These are phyloP conservation scores for Azolla pinnata DNA, from an alignment of 75 land plant species.

Conservation along the genomic window DNA sequence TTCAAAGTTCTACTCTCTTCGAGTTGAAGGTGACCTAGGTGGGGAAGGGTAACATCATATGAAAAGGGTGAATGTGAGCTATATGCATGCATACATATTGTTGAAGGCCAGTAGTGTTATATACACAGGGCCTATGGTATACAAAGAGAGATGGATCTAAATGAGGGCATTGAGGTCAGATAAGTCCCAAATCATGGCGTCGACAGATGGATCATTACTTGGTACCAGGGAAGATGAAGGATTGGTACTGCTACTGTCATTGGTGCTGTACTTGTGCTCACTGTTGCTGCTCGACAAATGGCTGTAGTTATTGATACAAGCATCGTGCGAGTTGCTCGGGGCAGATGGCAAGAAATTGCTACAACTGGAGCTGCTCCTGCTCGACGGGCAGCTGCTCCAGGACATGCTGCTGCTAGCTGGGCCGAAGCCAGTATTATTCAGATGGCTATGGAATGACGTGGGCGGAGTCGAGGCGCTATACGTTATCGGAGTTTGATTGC, in stretches of 20 bases:
- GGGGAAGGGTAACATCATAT: no score
- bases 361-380: background rate
- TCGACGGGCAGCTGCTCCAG: background rate
- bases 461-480: background rate
- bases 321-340: background rate
- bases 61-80: no score
- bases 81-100: no score
- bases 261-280: background rate
- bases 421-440: background rate
- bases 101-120: no score
- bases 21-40: no score
- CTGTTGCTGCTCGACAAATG: background rate
- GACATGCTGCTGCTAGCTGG: background rate
- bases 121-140: no score
- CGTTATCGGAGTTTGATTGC: background rate
- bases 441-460: no score
- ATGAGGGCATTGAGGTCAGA: constrained; percentile 1
- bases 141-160: no score
- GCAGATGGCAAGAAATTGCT: background rate
- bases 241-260: no score
- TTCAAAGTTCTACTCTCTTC: no score
- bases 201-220: no score
- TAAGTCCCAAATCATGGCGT: constrained; percentile 4
- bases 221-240: no score
- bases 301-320: background rate